A percentile compares a stretch with the other conserved stretches of the same genome.
phyloP scores from a whole-genome alignment of 257 asterid genomes.

The Agastache rugosa region DNA sequence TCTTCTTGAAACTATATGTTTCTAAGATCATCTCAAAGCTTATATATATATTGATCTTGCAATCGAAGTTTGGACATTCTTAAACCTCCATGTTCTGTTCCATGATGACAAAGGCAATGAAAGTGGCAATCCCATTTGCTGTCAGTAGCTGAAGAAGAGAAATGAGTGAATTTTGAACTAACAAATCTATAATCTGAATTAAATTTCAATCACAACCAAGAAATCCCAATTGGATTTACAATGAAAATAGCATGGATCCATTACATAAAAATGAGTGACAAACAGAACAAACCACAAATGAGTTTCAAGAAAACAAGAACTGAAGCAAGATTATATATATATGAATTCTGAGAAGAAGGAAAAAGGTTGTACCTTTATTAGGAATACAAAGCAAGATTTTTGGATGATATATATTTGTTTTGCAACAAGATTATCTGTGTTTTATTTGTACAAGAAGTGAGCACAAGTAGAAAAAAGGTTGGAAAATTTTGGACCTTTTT shows the following conservation, averaged over 20 bases:
- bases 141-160: no score
- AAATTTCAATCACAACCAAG: background rate
- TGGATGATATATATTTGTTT: no score
- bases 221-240: background rate
- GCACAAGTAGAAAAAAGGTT: background rate
- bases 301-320: background rate
- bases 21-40: slow-evolving; percentile 12
- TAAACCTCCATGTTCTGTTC: slow-evolving; percentile 40
- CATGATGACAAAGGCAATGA: slow-evolving; percentile 50
- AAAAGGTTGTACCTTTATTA: slow-evolving; percentile 35
- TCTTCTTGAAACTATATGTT: background rate
- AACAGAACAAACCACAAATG: background rate
- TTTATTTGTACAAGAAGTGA: background rate
- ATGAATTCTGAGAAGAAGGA: background rate
- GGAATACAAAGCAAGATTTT: background rate
- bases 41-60: slow-evolving; percentile 20
- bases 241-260: no score
- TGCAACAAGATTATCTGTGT: no score
- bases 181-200: no score
- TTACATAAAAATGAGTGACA: no score
- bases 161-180: no score
- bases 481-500: background rate
- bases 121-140: slow-evolving; percentile 50
- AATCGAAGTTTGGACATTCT: slow-evolving; percentile 37
- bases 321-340: no score